phyloP scores from a whole-genome alignment of 2,329 filamentous ascomycete genomes.

The Fusarium hostae region DNA sequence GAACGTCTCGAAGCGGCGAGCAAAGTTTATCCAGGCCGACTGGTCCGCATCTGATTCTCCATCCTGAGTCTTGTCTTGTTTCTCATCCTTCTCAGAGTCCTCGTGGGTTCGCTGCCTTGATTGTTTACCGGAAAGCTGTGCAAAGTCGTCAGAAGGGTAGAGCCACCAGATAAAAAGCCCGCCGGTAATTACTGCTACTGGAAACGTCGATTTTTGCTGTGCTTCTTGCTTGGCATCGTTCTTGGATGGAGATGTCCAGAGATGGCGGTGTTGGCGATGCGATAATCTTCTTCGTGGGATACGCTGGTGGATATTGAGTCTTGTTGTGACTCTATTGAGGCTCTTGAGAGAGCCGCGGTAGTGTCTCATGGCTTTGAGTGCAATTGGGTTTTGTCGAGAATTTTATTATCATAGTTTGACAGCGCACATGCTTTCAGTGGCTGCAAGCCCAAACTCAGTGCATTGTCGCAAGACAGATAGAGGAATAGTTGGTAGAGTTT shows the following conservation, averaged over 20 bases:
- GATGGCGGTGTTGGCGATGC: constrained; percentile 30
- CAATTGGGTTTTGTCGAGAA: constrained; percentile 17
- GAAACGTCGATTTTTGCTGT: constrained; percentile 43
- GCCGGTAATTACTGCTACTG: constrained; percentile 49
- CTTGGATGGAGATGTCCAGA: constrained; percentile 32
- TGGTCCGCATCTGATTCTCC: constrained; percentile 42
- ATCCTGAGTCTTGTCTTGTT: constrained; percentile 33
- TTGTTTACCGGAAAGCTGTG: constrained; percentile 46
- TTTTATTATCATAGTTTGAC: constrained; percentile 20
- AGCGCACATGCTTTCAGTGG: constrained; percentile 33
- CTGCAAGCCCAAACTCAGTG: constrained; percentile 15
- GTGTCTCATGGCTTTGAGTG: constrained; percentile 35
- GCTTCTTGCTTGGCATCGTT: constrained; percentile 35
- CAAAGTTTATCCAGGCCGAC: constrained; percentile 61
- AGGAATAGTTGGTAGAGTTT: not conserved
- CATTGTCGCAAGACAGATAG: constrained; percentile 13
- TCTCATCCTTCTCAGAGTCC: constrained; percentile 9
- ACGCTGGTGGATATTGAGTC: constrained; percentile 27
- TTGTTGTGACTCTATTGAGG: constrained; percentile 31
- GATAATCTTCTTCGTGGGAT: constrained; percentile 30
- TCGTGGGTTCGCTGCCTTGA: constrained; percentile 11
- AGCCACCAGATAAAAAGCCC: constrained; percentile 57
- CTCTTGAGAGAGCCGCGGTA: constrained; percentile 38
- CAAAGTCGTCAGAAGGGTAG: constrained; percentile 57
- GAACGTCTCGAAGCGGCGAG: constrained; percentile 62